Base-by-base conservation (phyloP, 768 basidiomycete genomes). In the Amanita inopinata region DNA sequence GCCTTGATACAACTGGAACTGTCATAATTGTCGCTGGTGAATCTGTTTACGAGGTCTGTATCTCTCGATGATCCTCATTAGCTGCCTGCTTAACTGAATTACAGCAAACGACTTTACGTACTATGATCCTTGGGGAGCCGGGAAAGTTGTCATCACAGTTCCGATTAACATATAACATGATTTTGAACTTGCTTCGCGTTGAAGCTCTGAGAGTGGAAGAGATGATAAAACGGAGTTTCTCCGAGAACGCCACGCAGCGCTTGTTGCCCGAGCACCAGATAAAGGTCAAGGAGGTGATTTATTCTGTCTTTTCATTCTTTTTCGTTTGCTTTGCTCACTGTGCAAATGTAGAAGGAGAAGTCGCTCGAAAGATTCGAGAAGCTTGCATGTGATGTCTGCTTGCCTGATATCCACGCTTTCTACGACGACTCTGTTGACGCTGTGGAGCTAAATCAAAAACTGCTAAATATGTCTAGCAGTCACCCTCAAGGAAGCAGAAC, bases 141-240 rank as follows among this genome's bases (percentile, higher is more conserved):
- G 84, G 84, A 43, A 92, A 92, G 59, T 74, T 99, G 12, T 78
- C 83, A 35, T 98, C 94, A 1, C 96, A 98, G 56, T 99, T 99
- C 69, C 74, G 96, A 42, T 70, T 99, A 49, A 99, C 96, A 1
- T 99, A 98, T 64, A 98, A 97, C 60, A 98, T 99, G 96, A 98
- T 99, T 48, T 64, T 99, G 47, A 99, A 99, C 56, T 65, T 99
- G 28, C 73, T 99, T 7, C 80, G 96, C 14, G 96, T 99, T 7
- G 96, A 99, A 56, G 93, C 96, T 0, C 69, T 99, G 35, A 73
- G 81, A 46, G 94, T 98, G 12, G 96, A 99, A 56, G 96, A 99
- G 62, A 99, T 99, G 96, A 98, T 99, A 57, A 98, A 98, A 61
- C 74, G 96, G 28, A 92, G 89, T 58, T 99, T 99, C 62, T 98